phyloP scores from a whole-genome alignment of 352 stramenopile genomes.

The Hyaloperonospora brassicae region DNA sequence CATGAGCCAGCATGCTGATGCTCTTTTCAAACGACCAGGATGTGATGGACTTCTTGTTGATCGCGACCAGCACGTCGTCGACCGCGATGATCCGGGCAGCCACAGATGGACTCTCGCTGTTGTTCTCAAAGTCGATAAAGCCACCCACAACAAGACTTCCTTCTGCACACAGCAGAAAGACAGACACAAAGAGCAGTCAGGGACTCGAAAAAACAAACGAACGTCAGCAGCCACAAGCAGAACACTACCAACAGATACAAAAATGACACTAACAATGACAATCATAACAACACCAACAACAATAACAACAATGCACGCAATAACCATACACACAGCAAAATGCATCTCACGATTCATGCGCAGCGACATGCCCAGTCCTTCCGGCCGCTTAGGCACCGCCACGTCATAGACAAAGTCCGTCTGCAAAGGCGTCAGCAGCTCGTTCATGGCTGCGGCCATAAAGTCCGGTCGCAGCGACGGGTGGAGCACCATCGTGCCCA shows the following conservation, averaged over 20 bases:
- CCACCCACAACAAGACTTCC: conserved; percentile 68
- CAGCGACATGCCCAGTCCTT: conserved; percentile 78
- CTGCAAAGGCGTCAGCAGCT: conserved; percentile 67
- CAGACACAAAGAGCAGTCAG: conserved; percentile 2
- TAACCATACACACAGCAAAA: background rate
- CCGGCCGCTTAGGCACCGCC: conserved; percentile 64
- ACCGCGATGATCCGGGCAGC: conserved; percentile 70
- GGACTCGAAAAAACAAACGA: conserved; percentile 2
- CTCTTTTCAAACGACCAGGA: conserved; percentile 82
- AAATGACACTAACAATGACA: too few relatives aligned
- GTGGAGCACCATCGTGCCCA: conserved; percentile 63
- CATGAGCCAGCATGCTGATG: conserved; percentile 72
- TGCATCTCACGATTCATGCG: conserved; percentile 70
- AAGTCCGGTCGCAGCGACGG: conserved; percentile 71
- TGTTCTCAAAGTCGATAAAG: conserved; percentile 79
- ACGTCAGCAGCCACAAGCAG: too few relatives aligned
- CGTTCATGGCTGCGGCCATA: conserved; percentile 77
- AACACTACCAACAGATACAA: too few relatives aligned
- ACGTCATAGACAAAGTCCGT: conserved; percentile 82
- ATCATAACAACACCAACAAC: background rate
- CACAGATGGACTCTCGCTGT: conserved; percentile 69
- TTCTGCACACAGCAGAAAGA: conserved; percentile 28
- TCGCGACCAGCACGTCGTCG: conserved; percentile 69
- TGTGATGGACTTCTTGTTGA: conserved; percentile 85
- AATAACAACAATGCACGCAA: background rate